Base-by-base conservation (phyloP, 768 basidiomycete genomes). In the Agaricus subrufescens region DNA sequence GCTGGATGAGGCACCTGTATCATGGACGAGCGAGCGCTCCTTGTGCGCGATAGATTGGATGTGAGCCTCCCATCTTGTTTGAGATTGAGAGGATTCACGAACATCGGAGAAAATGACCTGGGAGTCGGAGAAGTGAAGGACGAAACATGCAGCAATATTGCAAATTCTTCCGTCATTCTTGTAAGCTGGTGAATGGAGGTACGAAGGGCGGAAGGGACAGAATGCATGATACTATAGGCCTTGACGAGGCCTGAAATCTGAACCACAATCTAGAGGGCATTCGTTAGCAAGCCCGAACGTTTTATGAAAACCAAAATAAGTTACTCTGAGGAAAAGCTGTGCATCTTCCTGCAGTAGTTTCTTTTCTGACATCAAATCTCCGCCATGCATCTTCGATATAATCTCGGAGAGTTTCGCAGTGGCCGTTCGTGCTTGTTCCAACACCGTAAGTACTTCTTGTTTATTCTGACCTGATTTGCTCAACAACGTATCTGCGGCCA, bases 151-250 rank as follows among this genome's bases (percentile, higher is more conserved):
- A 95, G 74, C 47, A 96, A 75, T 61, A 92, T 90, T 48, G 90
- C 86, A 63, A 94, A 89, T 67, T 91, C 91, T 69, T 95, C 86
- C 10, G 93, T 92, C 11, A 86, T 81, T 62, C 90, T 88, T 23
- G 87, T 90, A 55, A 97, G 77, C 60, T 82, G 81, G 40, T 86
- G 81, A 74, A 93, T 85, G 64, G 85, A 84, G 52, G 75, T 79
- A 57, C 89, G 82, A 43, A 95, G 74, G 34, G 76, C 69, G 3
- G 82, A 60, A n/a, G 75, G 63, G 10, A 74, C 70, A 14, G 83
- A 80, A 48, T 85, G 80, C n/a, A 80, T 75, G 25, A 75, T 75
- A 50, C 83, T 83, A 59, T 84, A 74, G 11, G 76, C 72, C 71
- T 89, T 93, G 62, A 94, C 78, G 3, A 83, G 73, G 62, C 82